Conservation (phyloP, 495 filamentous ascomycete species). For the Daldinia childiae region DNA sequence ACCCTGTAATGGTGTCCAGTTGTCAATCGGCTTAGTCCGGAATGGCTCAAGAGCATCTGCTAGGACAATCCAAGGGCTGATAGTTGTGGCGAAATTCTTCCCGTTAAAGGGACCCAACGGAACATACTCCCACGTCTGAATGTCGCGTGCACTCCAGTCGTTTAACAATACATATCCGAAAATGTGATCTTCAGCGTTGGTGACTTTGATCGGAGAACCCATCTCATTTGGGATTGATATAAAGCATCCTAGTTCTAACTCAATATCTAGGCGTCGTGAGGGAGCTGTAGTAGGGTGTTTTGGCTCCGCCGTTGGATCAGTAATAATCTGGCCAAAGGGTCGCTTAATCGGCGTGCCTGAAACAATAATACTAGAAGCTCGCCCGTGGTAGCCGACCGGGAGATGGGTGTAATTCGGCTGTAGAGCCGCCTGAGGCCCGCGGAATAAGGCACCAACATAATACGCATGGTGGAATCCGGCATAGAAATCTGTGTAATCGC, state of each 20-base stretch:
- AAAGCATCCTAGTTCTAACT: slow-evolving; percentile 89
- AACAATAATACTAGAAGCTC: slow-evolving; percentile 79
- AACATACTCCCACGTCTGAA: slow-evolving; percentile 91
- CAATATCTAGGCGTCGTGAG: slow-evolving; percentile 78
- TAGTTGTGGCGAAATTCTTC: slow-evolving; percentile 93
- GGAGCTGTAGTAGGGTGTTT: slow-evolving; percentile 68
- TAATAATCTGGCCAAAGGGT: slow-evolving; percentile 83
- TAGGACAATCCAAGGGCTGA: slow-evolving; percentile 89
- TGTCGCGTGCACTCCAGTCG: slow-evolving; percentile 93
- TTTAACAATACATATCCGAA: slow-evolving; percentile 93
- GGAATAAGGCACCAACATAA: slow-evolving; percentile 82
- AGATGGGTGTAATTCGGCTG: slow-evolving; percentile 92
- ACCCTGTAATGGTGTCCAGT: slow-evolving; percentile 68
- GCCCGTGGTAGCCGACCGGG: slow-evolving; percentile 88
- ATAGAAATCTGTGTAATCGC: slow-evolving; percentile 98
- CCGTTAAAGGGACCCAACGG: slow-evolving; percentile 87
- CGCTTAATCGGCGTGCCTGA: slow-evolving; percentile 79
- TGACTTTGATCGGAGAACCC: slow-evolving; percentile 68
- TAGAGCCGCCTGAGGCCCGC: slow-evolving; percentile 80
- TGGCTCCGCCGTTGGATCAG: slow-evolving; percentile 68
- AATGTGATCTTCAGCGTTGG: slow-evolving; percentile 74
- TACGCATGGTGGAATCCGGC: slow-evolving; percentile 90
- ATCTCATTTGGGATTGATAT: slow-evolving; percentile 72
- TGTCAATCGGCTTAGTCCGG: slow-evolving; percentile 64
- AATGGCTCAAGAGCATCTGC: slow-evolving; percentile 83